Evolutionary conservation across 1,284 basidiomycete genomes (phyloP), one percentile per base, ranked within the genome.

Genomic region (Puccinia novopanici): DNA sequence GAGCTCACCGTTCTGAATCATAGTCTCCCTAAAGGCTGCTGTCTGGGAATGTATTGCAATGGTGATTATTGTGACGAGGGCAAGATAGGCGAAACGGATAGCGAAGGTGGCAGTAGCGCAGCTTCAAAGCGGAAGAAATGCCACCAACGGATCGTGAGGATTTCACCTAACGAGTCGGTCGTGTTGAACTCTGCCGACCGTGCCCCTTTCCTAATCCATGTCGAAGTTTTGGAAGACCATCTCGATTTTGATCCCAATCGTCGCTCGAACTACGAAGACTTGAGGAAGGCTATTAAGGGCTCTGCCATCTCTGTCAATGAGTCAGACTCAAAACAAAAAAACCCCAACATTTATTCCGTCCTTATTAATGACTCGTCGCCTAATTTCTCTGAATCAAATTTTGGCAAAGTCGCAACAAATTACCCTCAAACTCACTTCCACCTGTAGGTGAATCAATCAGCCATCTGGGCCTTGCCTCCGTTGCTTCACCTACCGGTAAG

Each of bases 171-270:
- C 30, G 97, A 99, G 87, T 93, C 94, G 61, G 97, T 99, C 50
- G 97, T 99, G 6, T 90, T 99, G 67, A 99, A 99, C 85, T 99
- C 96, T 52, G 97, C 97, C 2, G 95, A 99, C 86, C 90, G 93
- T 68, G 95, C 94, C 0, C 97, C 97, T 0, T 99, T 93, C 85
- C 88, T 99, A 48, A 89, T 99, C 19, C 90, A 98, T 82, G 91
- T 99, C 79, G 97, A 99, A 87, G 91, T 99, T 72, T 88, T 99
- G 45, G 90, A 91, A 83, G 91, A 91, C 75, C 96, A 99, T 84
- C 89, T 99, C 34, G 93, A 97, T 85, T 99, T 99, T 86, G 93
- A 98, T 84, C 94, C 97, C 0, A 86, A 87, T 13, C 92, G 92
- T 84, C 88, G 95, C 72, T 88, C 89, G 57, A 99, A 99, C 86